These are phyloP conservation scores for Vanrija pseudolonga DNA, from an alignment of 1,284 basidiomycete genomes.

Conservation along the genomic window DNA sequence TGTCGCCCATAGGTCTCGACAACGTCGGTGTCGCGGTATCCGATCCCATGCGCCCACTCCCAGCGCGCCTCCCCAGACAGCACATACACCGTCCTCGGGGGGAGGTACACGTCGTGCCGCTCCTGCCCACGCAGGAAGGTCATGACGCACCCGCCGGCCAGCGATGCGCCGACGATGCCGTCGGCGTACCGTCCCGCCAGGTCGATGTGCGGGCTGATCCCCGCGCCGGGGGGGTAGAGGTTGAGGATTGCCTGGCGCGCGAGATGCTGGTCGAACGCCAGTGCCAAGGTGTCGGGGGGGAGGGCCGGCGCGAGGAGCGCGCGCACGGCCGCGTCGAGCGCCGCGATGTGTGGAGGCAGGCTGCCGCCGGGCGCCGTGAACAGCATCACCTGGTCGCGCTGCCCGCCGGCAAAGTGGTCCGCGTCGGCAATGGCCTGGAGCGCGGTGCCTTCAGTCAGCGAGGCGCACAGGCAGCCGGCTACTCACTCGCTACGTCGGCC, in stretches of 20 bases:
- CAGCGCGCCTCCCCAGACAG: slow-evolving; percentile 49
- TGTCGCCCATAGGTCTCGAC: slow-evolving; percentile 18
- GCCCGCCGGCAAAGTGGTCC: slow-evolving; percentile 41
- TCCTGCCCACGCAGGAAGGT: slow-evolving; percentile 13
- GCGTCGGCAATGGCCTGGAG: slow-evolving; percentile 26
- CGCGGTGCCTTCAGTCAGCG: slow-evolving; percentile 14
- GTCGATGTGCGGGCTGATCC: slow-evolving; percentile 52
- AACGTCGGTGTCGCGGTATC: slow-evolving; percentile 24
- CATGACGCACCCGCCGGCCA: slow-evolving; percentile 43
- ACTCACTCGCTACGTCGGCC: slow-evolving; percentile 7
- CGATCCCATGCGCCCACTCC: slow-evolving; percentile 52
- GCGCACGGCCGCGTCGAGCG: slow-evolving; percentile 15
- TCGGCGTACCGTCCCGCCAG: slow-evolving; percentile 50
- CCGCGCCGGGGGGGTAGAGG: slow-evolving; percentile 49
- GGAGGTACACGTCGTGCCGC: slow-evolving; percentile 44
- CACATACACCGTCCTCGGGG: slow-evolving; percentile 46
- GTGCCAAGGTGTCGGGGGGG: background rate
- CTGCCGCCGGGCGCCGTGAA: slow-evolving; percentile 24
- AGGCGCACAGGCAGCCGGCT: no score
- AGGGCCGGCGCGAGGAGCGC: slow-evolving; percentile 14
- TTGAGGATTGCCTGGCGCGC: slow-evolving; percentile 51
- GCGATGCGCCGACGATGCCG: slow-evolving; percentile 44
- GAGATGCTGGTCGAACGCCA: slow-evolving; percentile 28
- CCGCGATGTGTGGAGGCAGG: slow-evolving; percentile 25
- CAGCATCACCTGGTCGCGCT: slow-evolving; percentile 48